phyloP scores from a whole-genome alignment of 192 early-diverging fungal species.

The Phlyctochytrium planicorne region DNA sequence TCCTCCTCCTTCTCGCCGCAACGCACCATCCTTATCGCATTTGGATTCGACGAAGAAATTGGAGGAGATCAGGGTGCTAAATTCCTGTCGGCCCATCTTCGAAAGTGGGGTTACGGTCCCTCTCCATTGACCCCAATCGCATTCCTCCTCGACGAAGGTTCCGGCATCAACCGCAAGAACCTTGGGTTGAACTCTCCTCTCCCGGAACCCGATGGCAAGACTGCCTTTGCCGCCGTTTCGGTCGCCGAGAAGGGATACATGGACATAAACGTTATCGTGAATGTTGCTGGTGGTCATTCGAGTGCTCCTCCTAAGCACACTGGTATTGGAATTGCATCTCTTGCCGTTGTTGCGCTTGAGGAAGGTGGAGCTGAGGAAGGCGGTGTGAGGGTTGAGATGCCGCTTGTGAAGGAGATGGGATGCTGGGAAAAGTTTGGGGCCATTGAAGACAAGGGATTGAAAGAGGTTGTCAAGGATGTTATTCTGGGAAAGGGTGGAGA shows the following conservation, averaged over 20 bases:
- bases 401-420: constrained; percentile 23
- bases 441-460: constrained; percentile 22
- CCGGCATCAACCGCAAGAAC: constrained; percentile 21
- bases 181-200: no score
- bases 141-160: constrained; percentile 41
- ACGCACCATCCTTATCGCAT: constrained; percentile 34
- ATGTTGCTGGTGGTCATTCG: constrained; percentile 35
- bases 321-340: constrained; percentile 23
- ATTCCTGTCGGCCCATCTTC: constrained; percentile 6
- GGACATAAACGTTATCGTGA: constrained; percentile 24
- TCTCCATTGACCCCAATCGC: no score
- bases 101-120: constrained; percentile 10
- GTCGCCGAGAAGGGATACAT: constrained; percentile 40
- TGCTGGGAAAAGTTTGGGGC: constrained; percentile 27
- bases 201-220: constrained; percentile 8
- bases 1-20: constrained; percentile 16
- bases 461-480: constrained; percentile 14
- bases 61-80: constrained; percentile 19
- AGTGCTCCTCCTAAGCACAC: constrained; percentile 39
- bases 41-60: constrained; percentile 47
- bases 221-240: constrained; percentile 26
- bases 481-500: not conserved
- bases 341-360: constrained; percentile 24
- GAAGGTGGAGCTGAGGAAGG: constrained; percentile 20
- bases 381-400: constrained; percentile 14